A percentile compares a stretch with the other conserved stretches of the same genome.
These are phyloP conservation scores for Eutrema salsugineum DNA, from an alignment of 441 rosid species.

Conservation along the genomic window DNA sequence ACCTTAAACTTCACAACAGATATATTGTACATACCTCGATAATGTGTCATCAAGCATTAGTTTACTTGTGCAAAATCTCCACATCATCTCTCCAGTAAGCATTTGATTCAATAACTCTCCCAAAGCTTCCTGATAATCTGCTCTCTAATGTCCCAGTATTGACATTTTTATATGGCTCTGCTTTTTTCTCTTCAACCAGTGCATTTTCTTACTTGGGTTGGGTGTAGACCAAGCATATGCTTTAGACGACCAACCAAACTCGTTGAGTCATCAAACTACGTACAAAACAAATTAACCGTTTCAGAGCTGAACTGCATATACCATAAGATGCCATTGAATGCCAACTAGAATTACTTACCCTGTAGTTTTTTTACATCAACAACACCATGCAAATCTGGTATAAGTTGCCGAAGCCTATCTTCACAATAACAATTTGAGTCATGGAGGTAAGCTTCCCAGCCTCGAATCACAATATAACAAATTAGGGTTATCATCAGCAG, in stretches of 20 bases:
- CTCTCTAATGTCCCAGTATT: not conserved
- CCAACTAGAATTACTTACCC: conserved; percentile 4
- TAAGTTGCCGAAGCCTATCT: conserved; percentile 9
- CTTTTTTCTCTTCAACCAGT: conserved; percentile 1
- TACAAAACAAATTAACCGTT: not conserved
- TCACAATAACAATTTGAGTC: not conserved
- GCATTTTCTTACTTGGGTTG: not conserved
- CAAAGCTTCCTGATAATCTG: not conserved
- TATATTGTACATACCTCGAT: not conserved
- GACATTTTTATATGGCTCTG: not conserved
- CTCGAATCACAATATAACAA: not conserved
- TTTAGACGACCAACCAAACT: conserved; percentile 1
- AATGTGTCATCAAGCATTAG: not conserved
- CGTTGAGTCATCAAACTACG: not conserved
- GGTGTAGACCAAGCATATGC: not conserved
- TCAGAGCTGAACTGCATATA: not conserved
- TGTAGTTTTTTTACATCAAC: not conserved
- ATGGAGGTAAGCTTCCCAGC: conserved; percentile 9
- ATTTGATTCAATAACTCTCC: not conserved
- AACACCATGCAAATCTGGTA: not conserved
- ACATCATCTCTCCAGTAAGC: not conserved
- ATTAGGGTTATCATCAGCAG: not conserved
- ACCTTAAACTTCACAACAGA: not conserved
- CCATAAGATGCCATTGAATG: not conserved
- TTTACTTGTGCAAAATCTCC: not conserved